A percentile compares a stretch with the other conserved stretches of the same genome.
These are phyloP conservation scores for Cyathus striatus DNA, from an alignment of 768 basidiomycete genomes.

Conservation along the genomic window DNA sequence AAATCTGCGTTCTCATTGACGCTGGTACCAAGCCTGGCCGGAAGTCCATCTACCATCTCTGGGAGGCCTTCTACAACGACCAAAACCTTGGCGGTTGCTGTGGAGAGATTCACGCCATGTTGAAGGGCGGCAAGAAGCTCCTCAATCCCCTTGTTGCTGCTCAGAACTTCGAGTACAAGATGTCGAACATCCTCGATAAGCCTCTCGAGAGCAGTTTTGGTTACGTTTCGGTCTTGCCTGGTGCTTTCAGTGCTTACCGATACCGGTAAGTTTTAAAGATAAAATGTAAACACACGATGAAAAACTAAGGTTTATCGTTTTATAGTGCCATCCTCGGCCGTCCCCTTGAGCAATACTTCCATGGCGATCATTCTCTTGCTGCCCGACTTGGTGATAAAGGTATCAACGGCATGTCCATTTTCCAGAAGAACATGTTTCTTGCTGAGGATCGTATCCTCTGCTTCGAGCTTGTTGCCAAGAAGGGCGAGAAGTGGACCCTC, in stretches of 20 bases:
- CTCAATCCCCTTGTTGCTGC: constrained; percentile 90
- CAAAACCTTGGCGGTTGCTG: constrained; percentile 80
- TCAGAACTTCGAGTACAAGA: constrained; percentile 97
- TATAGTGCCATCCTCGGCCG: constrained; percentile 90
- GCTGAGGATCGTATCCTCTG: constrained; percentile 97
- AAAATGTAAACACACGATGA: no score
- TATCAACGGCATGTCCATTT: constrained; percentile 95
- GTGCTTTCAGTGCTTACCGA: constrained; percentile 94
- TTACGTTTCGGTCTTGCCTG: constrained; percentile 91
- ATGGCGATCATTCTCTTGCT: constrained; percentile 84
- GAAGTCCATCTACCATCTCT: constrained; percentile 92
- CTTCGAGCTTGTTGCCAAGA: constrained; percentile 94
- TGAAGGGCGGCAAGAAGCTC: constrained; percentile 86
- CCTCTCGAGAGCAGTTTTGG: constrained; percentile 94
- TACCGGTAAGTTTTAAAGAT: no score
- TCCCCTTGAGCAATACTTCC: constrained; percentile 83
- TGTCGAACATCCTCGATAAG: constrained; percentile 97
- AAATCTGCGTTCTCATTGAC: constrained; percentile 88
- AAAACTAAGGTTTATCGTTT: no score
- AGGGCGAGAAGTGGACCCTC: constrained; percentile 80
- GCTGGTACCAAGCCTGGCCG: constrained; percentile 96
- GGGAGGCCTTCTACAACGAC: constrained; percentile 88
- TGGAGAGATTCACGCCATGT: constrained; percentile 96
- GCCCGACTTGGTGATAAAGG: constrained; percentile 90
- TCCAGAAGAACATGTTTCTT: constrained; percentile 82